Conservation (phyloP, 2,329 filamentous ascomycete species). For the Colletotrichum salicis region DNA sequence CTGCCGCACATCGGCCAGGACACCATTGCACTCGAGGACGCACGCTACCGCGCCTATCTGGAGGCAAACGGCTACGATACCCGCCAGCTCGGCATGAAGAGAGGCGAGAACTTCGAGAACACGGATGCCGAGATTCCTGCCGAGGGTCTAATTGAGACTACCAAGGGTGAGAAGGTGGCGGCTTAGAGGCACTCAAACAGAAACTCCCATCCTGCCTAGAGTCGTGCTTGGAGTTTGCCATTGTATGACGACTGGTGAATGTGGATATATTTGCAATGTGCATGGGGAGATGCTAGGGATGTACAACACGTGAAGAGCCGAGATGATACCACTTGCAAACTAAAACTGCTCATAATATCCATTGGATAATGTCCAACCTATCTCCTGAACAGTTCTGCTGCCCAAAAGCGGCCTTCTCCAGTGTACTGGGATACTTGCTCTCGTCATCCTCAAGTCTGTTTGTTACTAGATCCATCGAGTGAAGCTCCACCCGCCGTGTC, state of each 20-base stretch:
- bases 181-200: not conserved
- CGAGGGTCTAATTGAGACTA: not conserved
- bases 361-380: not conserved
- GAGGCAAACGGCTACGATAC: slow-evolving; percentile 81
- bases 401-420: not conserved
- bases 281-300: not conserved
- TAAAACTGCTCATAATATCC: not conserved
- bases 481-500: not conserved
- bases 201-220: not conserved
- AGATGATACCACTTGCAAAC: not conserved
- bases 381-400: not conserved
- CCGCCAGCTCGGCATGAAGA: slow-evolving; percentile 58
- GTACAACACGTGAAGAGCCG: not conserved
- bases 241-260: not conserved
- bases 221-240: too few relatives aligned
- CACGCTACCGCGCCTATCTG: slow-evolving; percentile 79
- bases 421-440: not conserved
- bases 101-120: slow-evolving; percentile 40
- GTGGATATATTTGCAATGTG: not conserved
- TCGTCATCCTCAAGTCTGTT: not conserved
- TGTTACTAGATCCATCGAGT: not conserved
- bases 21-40: slow-evolving; percentile 83
- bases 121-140: not conserved
- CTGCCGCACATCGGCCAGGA: slow-evolving; percentile 86
- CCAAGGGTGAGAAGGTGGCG: slow-evolving; percentile 8